Evolutionary conservation across 208 protist species (phyloP).

Genomic region (Herpetomonas tarakana): DNA sequence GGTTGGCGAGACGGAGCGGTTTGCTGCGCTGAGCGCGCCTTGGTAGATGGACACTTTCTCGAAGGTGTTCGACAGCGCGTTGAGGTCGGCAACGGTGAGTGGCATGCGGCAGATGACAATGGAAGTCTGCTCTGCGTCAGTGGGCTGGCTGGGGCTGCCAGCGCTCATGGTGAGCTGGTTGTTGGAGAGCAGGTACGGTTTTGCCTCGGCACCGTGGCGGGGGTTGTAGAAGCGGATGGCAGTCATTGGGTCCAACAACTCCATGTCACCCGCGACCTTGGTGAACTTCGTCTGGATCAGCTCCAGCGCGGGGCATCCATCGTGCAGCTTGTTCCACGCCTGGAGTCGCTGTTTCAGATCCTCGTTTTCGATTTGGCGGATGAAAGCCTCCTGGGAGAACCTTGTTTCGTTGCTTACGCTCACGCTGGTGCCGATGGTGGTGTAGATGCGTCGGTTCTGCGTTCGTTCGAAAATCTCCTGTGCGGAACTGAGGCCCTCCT

Average conservation of each 20-base stretch:
- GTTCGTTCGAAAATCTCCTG: conserved; percentile 46
- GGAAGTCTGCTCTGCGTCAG: background rate
- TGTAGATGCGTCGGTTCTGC: conserved; percentile 39
- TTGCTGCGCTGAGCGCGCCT: too few relatives aligned
- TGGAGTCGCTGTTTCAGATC: conserved; percentile 15
- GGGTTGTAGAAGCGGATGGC: conserved; percentile 34
- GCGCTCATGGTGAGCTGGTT: background rate
- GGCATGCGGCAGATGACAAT: conserved; percentile 33
- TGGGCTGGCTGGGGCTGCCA: background rate
- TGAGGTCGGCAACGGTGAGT: conserved; percentile 13
- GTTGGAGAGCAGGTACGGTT: background rate
- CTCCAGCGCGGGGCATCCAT: conserved; percentile 8
- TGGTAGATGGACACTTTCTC: background rate
- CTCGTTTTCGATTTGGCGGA: conserved; percentile 18
- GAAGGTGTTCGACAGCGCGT: conserved; percentile 10
- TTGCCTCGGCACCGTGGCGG: conserved; percentile 16
- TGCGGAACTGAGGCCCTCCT: conserved; percentile 17
- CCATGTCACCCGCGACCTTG: conserved; percentile 32
- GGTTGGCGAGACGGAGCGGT: background rate
- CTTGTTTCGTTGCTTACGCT: conserved; percentile 14
- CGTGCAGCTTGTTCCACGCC: conserved; percentile 12
- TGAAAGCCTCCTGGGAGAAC: conserved; percentile 7
- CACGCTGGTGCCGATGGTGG: conserved; percentile 29
- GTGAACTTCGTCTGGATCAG: conserved; percentile 25
- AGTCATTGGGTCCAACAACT: conserved; percentile 21